Conservation (phyloP, 106 monocot genomes). For the Allium fistulosum region DNA sequence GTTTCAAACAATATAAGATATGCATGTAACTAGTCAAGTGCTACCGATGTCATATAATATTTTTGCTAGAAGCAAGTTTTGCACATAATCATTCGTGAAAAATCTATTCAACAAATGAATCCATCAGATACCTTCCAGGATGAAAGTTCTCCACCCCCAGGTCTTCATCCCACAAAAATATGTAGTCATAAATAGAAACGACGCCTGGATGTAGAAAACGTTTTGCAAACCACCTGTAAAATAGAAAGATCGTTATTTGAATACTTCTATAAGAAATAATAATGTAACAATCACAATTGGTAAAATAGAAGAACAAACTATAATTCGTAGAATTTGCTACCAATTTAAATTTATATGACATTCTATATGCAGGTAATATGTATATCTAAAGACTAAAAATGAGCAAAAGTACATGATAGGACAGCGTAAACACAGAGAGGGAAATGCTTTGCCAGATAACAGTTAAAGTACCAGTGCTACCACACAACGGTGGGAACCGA, state of each 20-base stretch:
- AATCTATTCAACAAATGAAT: background rate
- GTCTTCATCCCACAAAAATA: conserved; percentile 98
- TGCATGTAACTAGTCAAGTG: background rate
- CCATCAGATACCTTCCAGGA: conserved; percentile 57
- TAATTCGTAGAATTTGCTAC: too few relatives aligned
- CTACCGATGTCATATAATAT: background rate
- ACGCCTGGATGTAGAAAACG: conserved; percentile 92
- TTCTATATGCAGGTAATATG: too few relatives aligned
- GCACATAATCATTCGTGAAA: background rate
- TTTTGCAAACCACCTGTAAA: conserved; percentile 94
- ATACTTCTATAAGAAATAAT: background rate
- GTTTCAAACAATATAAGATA: background rate
- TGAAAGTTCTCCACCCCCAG: conserved; percentile 83
- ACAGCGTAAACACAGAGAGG: too few relatives aligned
- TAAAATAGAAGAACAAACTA: too few relatives aligned
- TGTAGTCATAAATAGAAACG: conserved; percentile 61
- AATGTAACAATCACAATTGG: too few relatives aligned
- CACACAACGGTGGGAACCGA: too few relatives aligned
- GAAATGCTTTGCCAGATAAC: too few relatives aligned
- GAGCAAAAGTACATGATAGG: too few relatives aligned
- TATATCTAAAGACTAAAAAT: too few relatives aligned
- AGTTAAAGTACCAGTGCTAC: too few relatives aligned
- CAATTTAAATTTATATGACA: too few relatives aligned
- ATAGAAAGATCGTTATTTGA: conserved; percentile 6
- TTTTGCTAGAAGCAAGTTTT: background rate